Evolutionary conservation across 75 land plant genomes (phyloP), one percentile per base, ranked within the genome.

Genomic region (Picea sitchensis): DNA sequence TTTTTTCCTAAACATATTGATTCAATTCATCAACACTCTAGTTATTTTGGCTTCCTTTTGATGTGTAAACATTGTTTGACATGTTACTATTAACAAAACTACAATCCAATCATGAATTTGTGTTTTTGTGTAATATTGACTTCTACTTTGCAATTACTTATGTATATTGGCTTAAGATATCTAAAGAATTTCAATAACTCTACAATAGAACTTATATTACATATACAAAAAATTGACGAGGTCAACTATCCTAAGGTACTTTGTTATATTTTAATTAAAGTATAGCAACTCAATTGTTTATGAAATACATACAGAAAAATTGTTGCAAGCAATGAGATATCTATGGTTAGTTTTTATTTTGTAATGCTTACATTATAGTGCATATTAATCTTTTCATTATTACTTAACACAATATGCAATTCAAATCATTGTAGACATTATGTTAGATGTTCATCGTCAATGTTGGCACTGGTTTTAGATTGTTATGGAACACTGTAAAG

Each of bases 401-500:
- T 30, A 21, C 15, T 56, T 76, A 76, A 76, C 73, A 58, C 14
- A 20, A 41, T 71, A 71, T 44, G 51, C 51, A 71, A 8, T 30
- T 4, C 38, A 26, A 76, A 47, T 60, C 67, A 32, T 20, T 87
- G 83, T 90, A 96, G 99, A 96, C 99, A 14, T 82, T 96, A 73
- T 61, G 69, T 68, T 86, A 86, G 58, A 95, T 96, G 98, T 95
- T 90, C 77, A 95, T 95, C 44, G 87, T 96, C 67, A 96, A 96
- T 91, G 95, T 95, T 83, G 95, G 99, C 61, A 87, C 92, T 79
- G 98, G 95, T 14, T 96, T 96, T 76, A 92, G 86, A 84, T 60
- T 94, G 73, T 75, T 95, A 4, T 94, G 99, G 98, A 92, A 80
- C 80, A 88, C 93, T 2, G 87, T 96, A 18, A 94, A 92, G 75